These are phyloP conservation scores for Madurella fahalii DNA, from an alignment of 2,329 filamentous ascomycete genomes.

Conservation along the genomic window DNA sequence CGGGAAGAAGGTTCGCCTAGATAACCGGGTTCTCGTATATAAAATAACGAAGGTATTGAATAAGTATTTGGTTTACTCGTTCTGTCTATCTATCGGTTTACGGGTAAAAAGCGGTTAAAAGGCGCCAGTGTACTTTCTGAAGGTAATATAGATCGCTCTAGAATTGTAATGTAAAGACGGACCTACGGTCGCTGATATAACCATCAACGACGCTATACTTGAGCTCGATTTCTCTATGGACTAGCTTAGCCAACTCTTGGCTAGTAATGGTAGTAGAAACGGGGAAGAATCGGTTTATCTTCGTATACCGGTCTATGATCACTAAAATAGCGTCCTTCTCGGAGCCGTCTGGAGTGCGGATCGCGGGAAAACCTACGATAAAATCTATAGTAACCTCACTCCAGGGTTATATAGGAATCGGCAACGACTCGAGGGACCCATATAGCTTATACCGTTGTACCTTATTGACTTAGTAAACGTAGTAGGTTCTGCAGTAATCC, in stretches of 20 bases:
- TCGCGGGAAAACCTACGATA: background rate
- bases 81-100: background rate
- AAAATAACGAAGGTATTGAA: background rate
- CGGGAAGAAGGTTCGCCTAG: background rate
- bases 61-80: background rate
- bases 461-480: background rate
- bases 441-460: background rate
- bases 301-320: background rate
- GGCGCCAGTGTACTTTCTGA: background rate
- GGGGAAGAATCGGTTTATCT: background rate
- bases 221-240: too few species aligned
- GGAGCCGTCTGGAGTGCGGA: background rate
- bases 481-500: background rate
- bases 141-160: slow-evolving; percentile 1
- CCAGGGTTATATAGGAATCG: background rate
- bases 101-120: background rate
- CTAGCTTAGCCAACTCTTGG: background rate
- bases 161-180: background rate
- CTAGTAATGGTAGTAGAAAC: background rate
- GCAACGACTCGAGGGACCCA: background rate
- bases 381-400: background rate
- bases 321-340: background rate
- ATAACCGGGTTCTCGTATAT: background rate
- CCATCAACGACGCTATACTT: too few species aligned
- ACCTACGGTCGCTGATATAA: background rate